Base-by-base conservation (phyloP, 164 flowering plant species). In the Umbellularia californica region DNA sequence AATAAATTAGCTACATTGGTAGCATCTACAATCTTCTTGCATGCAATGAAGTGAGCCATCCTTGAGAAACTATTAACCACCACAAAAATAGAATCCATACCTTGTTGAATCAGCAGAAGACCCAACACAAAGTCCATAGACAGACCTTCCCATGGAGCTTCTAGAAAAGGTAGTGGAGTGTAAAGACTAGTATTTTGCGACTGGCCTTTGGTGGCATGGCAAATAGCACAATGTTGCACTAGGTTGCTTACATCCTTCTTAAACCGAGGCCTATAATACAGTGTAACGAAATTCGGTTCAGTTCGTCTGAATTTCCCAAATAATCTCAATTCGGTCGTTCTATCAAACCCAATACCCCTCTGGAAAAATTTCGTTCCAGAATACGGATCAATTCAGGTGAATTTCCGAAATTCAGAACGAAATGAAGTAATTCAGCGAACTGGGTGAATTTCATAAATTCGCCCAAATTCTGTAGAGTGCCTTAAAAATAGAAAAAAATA, bases 81-180 rank as follows among this genome's bases (percentile, higher is more conserved):
- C 2, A 50, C 58, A 15, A 70, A 50, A 22, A 50, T 24, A 19
- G 25, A 52, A n/a, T 70, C 51, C 52, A 30, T 50, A 28, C 72
- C 35, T 60, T 19, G 4, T 60, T 60, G 24, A 60, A 24, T 60
- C n/a, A 0, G 10, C 10, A 25, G 63, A 23, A 70, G 30, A 15
- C 63, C 25, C 72, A 70, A 11, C 25, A 70, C 19, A 6, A 70
- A 70, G 3, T 70, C 27, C 33, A 51, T n/a, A 41, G 7, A n/a
- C n/a, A 70, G 14, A 51, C 51, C 60, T 12, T 50, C 72, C 72
- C 72, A 70, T 17, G 72, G 72, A 50, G n/a, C 33, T 7, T n/a
- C 30, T 11, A 25, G 71, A 19, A 69, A 12, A 12, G 10, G 71
- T 41, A 69, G 24, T 30, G 5, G 35, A 30, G 35, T 30, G 35